Percentiles rank a stretch among this genome's conserved stretches.
These are phyloP conservation scores for Triglochin maritima DNA, from an alignment of 106 monocot genomes.

Conservation along the genomic window DNA sequence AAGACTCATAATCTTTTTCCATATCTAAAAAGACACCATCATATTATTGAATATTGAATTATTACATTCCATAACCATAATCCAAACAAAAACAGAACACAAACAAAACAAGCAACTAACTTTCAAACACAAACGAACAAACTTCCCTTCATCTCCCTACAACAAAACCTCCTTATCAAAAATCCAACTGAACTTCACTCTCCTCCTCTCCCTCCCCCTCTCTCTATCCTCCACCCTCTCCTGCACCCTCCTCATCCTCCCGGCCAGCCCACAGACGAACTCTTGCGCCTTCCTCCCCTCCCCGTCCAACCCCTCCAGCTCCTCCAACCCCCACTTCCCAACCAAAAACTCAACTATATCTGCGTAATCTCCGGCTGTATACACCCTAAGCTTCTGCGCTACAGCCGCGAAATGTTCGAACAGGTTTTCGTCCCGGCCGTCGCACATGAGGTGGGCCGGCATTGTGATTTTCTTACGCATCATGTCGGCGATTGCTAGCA, in stretches of 20 bases:
- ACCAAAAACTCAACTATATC: conserved; percentile 67
- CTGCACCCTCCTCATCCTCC: conserved; percentile 40
- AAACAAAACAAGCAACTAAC: no score
- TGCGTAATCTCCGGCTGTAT: conserved; percentile 59
- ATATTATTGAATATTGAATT: no score
- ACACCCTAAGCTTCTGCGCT: conserved; percentile 55
- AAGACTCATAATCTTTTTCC: no score
- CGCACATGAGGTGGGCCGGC: conserved; percentile 77
- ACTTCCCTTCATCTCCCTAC: neutral
- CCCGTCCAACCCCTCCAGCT: conserved; percentile 22
- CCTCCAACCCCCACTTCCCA: conserved; percentile 45
- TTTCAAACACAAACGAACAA: no score
- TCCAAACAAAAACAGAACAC: no score
- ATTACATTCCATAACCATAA: no score
- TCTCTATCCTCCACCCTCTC: conserved; percentile 43
- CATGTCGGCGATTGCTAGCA: conserved; percentile 60
- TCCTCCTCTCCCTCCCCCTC: neutral
- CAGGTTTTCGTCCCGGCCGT: conserved; percentile 42
- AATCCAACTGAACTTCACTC: conserved; percentile 65
- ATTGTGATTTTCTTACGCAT: conserved; percentile 70
- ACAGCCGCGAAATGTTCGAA: conserved; percentile 60
- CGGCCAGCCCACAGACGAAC: conserved; percentile 48
- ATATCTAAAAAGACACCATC: no score
- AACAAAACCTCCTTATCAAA: conserved; percentile 38
- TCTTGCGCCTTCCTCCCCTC: conserved; percentile 54